These are phyloP conservation scores for Monosporascus sp. DNA, from an alignment of 2,329 filamentous ascomycete species.

Conservation along the genomic window DNA sequence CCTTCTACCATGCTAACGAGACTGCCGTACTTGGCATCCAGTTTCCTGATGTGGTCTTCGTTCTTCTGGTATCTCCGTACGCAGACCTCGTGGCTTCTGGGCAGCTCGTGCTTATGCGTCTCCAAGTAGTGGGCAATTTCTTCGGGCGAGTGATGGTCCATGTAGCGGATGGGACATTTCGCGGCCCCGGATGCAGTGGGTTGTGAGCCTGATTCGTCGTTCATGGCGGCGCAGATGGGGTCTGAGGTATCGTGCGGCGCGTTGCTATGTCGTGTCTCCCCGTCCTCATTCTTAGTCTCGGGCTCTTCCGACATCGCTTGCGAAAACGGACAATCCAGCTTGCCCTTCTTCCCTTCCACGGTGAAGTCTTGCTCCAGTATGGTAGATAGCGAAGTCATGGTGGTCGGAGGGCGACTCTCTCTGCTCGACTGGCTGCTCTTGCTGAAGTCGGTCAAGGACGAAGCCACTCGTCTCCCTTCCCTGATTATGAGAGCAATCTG, in stretches of 20 bases:
- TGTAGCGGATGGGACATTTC: slow-evolving; percentile 87
- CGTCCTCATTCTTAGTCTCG: slow-evolving; percentile 30
- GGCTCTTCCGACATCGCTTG: slow-evolving; percentile 31
- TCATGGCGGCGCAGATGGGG: slow-evolving; percentile 61
- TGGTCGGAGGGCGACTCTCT: slow-evolving; percentile 40
- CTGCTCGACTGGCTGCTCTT: slow-evolving; percentile 47
- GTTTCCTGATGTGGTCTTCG: slow-evolving; percentile 75
- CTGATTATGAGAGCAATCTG: slow-evolving; percentile 60
- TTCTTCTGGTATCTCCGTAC: slow-evolving; percentile 85
- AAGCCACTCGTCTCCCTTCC: slow-evolving; percentile 57
- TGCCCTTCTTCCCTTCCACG: slow-evolving; percentile 72
- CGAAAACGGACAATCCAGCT: slow-evolving; percentile 76
- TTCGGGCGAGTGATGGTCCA: slow-evolving; percentile 88
- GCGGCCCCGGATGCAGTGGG: slow-evolving; percentile 42
- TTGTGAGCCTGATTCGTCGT: slow-evolving; percentile 54
- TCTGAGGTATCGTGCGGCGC: slow-evolving; percentile 45
- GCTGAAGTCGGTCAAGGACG: slow-evolving; percentile 44
- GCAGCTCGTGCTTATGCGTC: slow-evolving; percentile 90
- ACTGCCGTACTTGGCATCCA: slow-evolving; percentile 92
- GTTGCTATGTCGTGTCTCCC: slow-evolving; percentile 29
- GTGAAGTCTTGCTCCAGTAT: slow-evolving; percentile 87
- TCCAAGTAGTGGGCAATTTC: slow-evolving; percentile 93
- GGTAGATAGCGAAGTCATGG: slow-evolving; percentile 56
- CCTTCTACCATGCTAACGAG: slow-evolving; percentile 93
- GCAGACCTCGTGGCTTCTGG: slow-evolving; percentile 89